Base-by-base conservation (phyloP, 129 eudicot species). In the Mikania micrantha region DNA sequence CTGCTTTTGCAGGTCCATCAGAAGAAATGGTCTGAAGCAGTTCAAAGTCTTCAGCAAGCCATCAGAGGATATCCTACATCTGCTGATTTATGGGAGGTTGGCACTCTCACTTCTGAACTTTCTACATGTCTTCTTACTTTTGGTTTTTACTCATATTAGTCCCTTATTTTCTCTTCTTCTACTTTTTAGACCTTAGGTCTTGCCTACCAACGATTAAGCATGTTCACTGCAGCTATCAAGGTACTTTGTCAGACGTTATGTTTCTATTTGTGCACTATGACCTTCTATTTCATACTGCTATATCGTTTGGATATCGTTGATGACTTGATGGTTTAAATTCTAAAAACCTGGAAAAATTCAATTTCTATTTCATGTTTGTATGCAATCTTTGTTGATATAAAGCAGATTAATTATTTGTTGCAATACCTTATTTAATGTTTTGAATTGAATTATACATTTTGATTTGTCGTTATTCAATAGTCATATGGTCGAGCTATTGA, bases 141-240 rank as follows among this genome's bases (percentile, higher is more conserved):
- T 52, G 67, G 71, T 35, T 56, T 35, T 44, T 56, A 20, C 58
- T 53, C 40, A 53, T 42, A 24, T 40, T 58, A 6, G 44, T 64
- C 13, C 69, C 69, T 69, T 72, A 41, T 38, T 40, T 74, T 74
- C 8, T 72, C 45, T 49, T 78, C 71, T 62, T 17, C 67, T 39
- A 41, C 70, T 22, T 64, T 73, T 56, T 72, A 93, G 99, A 87
- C 93, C 27, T 77, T 94, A 64, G 99, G 99, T 68, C 99, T 89
- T 74, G 92, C 95, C 10, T 94, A 94, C 70, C 95, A 89, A 80
- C 90, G 84, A 38, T 75, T 94, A 74, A 88, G 96, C 79, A 94
- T 94, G 99, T 87, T 89, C 68, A 94, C 99, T 42, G 95, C 99
- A 49, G 97, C 99, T 53, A 83, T 94, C 15, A 94, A 94, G 99